Conservation (phyloP, 2,329 filamentous ascomycete genomes). For the Scedosporium dehoogii region DNA sequence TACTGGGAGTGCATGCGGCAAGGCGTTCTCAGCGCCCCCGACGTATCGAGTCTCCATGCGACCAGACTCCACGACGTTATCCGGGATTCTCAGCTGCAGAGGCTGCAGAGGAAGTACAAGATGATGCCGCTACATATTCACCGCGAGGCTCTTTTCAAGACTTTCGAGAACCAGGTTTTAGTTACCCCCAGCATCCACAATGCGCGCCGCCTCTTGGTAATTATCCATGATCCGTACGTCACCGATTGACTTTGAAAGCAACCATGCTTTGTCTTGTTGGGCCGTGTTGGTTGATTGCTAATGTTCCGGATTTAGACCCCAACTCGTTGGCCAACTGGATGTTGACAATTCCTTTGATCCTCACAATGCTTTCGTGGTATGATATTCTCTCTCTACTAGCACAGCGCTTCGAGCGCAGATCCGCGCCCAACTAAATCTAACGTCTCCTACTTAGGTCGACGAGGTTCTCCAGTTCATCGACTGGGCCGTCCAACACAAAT, state of each 20-base stretch:
- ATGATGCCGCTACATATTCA: constrained; percentile 79
- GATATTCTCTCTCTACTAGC: constrained; percentile 19
- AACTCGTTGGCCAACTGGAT: constrained; percentile 58
- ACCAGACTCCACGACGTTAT: constrained; percentile 71
- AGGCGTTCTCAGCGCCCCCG: constrained; percentile 44
- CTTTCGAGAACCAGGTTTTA: constrained; percentile 79
- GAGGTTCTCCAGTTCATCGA: constrained; percentile 69
- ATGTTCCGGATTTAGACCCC: constrained; percentile 39
- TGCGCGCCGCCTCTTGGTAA: constrained; percentile 62
- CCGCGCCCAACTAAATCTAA: too few relatives aligned
- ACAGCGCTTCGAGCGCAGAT: neutral
- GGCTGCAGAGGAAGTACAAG: constrained; percentile 59
- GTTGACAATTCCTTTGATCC: constrained; percentile 65
- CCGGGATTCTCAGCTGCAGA: constrained; percentile 63
- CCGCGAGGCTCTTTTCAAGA: constrained; percentile 59
- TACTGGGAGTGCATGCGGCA: constrained; percentile 88
- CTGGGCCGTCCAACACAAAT: constrained; percentile 69
- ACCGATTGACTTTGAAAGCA: neutral
- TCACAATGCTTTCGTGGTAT: constrained; percentile 82
- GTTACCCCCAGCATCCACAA: constrained; percentile 63
- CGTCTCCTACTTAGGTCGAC: constrained; percentile 54
- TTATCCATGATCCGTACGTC: constrained; percentile 82
- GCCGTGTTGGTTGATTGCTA: too few relatives aligned
- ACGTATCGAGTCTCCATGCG: constrained; percentile 41
- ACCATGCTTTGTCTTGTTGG: constrained; percentile 5